Evolutionary conservation across 179 eudicot genomes (phyloP).

Genomic region (Silene noctiflora): DNA sequence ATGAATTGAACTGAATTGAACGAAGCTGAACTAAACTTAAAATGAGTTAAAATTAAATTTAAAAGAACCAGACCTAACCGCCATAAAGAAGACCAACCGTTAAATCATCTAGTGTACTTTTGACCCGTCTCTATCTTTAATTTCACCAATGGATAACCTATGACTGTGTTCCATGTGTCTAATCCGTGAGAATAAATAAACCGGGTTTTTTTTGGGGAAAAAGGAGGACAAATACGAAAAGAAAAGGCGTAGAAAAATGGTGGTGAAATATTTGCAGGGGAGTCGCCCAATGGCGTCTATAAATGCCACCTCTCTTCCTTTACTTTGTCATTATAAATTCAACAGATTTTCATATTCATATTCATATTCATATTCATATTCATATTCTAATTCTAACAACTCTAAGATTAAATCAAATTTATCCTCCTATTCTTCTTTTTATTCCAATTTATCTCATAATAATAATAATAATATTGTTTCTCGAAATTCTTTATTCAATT

Average conservation of each 20-base stretch:
- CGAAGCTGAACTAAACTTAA: too few relatives aligned
- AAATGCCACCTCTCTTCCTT: slow-evolving; percentile 24
- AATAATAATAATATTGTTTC: slow-evolving; percentile 1
- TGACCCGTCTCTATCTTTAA: too few relatives aligned
- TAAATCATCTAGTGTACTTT: too few relatives aligned
- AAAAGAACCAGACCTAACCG: too few relatives aligned
- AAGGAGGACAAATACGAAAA: background rate
- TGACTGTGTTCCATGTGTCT: too few relatives aligned
- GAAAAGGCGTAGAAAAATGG: slow-evolving; percentile 13
- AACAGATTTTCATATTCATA: background rate
- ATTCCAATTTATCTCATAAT: background rate
- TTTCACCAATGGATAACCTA: too few relatives aligned
- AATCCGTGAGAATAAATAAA: too few relatives aligned
- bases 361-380: background rate
- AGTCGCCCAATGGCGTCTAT: slow-evolving; percentile 26
- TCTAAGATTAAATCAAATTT: background rate
- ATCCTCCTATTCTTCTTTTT: background rate
- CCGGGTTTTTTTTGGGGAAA: too few relatives aligned
- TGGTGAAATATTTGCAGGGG: slow-evolving; percentile 8
- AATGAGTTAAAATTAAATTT: too few relatives aligned
- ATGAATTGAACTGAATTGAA: too few relatives aligned
- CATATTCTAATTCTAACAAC: too few relatives aligned
- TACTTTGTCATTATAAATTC: background rate
- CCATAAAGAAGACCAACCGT: too few relatives aligned
- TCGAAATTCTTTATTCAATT: background rate